Conservation (phyloP, 805 yeast species). For the Wickerhamomyces bovis region DNA sequence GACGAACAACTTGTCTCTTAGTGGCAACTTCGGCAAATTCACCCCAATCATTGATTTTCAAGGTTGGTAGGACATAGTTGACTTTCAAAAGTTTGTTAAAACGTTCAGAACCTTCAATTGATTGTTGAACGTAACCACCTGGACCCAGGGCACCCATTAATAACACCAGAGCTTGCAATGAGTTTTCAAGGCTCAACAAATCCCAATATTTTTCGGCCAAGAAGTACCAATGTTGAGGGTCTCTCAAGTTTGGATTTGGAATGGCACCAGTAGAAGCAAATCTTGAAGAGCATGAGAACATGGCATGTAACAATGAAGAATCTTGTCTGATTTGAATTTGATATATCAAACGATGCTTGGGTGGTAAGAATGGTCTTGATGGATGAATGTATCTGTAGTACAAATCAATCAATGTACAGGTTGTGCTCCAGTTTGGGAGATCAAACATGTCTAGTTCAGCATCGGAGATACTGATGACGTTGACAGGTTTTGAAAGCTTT, state of each 20-base stretch:
- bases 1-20: slow-evolving; percentile 27
- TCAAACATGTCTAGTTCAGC: slow-evolving; percentile 27
- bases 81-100: slow-evolving; percentile 15
- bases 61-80: slow-evolving; percentile 10
- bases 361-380: slow-evolving; percentile 31
- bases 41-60: slow-evolving; percentile 20
- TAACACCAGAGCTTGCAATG: slow-evolving; percentile 26
- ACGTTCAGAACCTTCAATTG: slow-evolving; percentile 25
- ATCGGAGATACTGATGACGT: slow-evolving; percentile 22
- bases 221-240: slow-evolving; percentile 33
- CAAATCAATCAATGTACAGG: slow-evolving; percentile 30
- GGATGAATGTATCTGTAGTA: slow-evolving; percentile 38
- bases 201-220: slow-evolving; percentile 30
- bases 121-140: slow-evolving; percentile 23
- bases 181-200: slow-evolving; percentile 21
- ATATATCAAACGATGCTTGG: slow-evolving; percentile 26
- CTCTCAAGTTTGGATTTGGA: slow-evolving; percentile 23
- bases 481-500: slow-evolving; percentile 5
- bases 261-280: slow-evolving; percentile 26
- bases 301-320: slow-evolving; percentile 27
- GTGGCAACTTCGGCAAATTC: slow-evolving; percentile 24
- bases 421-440: slow-evolving; percentile 31
- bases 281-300: slow-evolving; percentile 30
- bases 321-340: slow-evolving; percentile 27
- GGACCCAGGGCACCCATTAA: slow-evolving; percentile 26